Evolutionary conservation across 106 monocot genomes (phyloP).

Genomic region (Allium sativum): DNA sequence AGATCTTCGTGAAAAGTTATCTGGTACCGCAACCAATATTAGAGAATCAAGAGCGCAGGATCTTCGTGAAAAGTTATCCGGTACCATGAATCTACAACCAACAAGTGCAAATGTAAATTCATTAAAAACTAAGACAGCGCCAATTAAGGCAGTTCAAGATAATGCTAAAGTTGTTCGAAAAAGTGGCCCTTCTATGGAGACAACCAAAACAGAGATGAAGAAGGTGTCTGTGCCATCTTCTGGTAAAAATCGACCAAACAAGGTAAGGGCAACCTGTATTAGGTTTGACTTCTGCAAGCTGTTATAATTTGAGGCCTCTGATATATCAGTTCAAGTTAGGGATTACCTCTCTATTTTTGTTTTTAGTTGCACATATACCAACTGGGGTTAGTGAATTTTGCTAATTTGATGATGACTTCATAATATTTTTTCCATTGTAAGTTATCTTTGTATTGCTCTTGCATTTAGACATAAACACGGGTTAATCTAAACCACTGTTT

Average conservation of each 20-base stretch:
- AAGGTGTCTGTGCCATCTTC: constrained; percentile 8
- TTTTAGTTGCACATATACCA: too few relatives aligned
- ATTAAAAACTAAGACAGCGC: constrained; percentile 10
- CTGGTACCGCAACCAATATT: constrained; percentile 34
- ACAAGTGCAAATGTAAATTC: constrained; percentile 24
- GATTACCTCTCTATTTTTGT: too few relatives aligned
- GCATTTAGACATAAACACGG: too few relatives aligned
- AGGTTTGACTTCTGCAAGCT: too few relatives aligned
- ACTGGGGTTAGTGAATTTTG: too few relatives aligned
- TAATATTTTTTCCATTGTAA: too few relatives aligned
- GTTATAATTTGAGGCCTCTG: too few relatives aligned
- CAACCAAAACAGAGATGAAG: background rate
- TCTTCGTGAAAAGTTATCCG: constrained; percentile 78
- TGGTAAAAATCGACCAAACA: constrained; percentile 8
- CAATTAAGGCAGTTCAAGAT: constrained; percentile 5
- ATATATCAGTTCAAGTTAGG: too few relatives aligned
- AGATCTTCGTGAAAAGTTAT: constrained; percentile 75
- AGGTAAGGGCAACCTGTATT: constrained; percentile 3
- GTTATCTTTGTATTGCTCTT: too few relatives aligned
- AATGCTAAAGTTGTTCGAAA: constrained; percentile 1
- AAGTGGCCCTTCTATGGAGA: background rate
- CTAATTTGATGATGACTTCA: too few relatives aligned
- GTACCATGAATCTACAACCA: constrained; percentile 27
- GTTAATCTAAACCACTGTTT: too few relatives aligned
- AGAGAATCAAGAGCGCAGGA: constrained; percentile 32